Conservation (phyloP, 148 eudicot genomes). For the Rhododendron williamsianum region DNA sequence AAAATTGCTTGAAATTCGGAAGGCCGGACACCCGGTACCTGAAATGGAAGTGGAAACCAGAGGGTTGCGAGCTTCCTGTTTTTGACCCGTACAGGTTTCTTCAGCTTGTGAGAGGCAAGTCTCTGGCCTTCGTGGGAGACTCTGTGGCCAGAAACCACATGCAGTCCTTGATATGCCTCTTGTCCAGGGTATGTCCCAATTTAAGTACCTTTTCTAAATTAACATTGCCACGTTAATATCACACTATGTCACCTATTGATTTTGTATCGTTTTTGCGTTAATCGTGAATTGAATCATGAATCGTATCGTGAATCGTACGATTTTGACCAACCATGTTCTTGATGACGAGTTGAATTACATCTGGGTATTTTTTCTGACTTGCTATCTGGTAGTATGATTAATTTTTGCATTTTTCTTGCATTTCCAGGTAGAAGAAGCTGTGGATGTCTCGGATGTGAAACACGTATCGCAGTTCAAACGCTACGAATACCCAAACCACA, state of each 20-base stretch:
- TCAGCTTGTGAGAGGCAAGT: constrained; percentile 29
- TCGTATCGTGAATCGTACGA: too few relatives aligned
- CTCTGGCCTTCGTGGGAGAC: constrained; percentile 52
- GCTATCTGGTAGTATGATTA: neutral
- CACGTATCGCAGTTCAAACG: constrained; percentile 23
- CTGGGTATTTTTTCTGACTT: neutral
- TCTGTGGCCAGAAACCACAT: constrained; percentile 54
- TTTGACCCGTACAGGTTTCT: constrained; percentile 33
- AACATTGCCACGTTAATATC: neutral
- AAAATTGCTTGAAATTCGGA: constrained; percentile 48
- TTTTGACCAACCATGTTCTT: too few relatives aligned
- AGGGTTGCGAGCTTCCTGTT: constrained; percentile 32
- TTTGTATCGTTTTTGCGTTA: too few relatives aligned
- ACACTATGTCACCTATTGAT: too few relatives aligned
- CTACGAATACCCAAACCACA: constrained; percentile 29
- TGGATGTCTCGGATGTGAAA: constrained; percentile 22
- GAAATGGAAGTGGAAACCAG: constrained; percentile 55
- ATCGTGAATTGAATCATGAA: too few relatives aligned
- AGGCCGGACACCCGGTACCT: constrained; percentile 39
- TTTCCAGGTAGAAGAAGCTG: constrained; percentile 28
- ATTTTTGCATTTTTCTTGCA: neutral
- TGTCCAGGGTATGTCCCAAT: constrained; percentile 26
- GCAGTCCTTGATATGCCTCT: constrained; percentile 45
- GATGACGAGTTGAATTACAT: neutral
- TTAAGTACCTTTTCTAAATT: neutral